Evolutionary conservation across 371 early-diverging fungal genomes (phyloP).

Genomic region (Blastocladiella emersonii): DNA sequence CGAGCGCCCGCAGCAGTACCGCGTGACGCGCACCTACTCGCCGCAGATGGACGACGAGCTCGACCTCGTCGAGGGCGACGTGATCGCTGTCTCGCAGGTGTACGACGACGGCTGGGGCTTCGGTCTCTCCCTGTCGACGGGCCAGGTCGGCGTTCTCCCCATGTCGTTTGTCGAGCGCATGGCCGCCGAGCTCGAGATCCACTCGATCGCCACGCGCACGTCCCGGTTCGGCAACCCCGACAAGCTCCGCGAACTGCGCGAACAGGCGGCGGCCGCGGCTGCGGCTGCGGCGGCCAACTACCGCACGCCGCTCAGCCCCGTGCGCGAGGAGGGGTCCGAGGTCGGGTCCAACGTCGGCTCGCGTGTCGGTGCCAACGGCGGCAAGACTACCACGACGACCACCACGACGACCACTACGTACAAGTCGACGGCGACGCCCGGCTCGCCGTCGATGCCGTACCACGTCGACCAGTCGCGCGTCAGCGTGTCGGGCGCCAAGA

Average conservation of each 20-base stretch:
- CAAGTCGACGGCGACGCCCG: not conserved
- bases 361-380: no score
- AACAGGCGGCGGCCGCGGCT: not conserved
- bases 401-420: no score
- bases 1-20: not conserved
- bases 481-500: not conserved
- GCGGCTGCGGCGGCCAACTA: not conserved
- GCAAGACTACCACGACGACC: no score
- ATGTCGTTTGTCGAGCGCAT: not conserved
- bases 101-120: conserved; percentile 18
- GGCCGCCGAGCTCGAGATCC: not conserved
- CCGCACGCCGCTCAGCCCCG: not conserved
- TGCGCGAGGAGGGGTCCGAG: not conserved
- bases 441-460: not conserved
- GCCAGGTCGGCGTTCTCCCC: conserved; percentile 18
- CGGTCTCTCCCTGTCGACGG: conserved; percentile 16
- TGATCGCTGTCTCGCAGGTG: conserved; percentile 34
- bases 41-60: conserved; percentile 53
- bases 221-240: not conserved
- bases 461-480: not conserved
- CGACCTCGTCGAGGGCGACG: conserved; percentile 45
- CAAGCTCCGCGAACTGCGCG: not conserved
- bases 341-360: no score
- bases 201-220: not conserved
- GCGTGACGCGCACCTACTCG: conserved; percentile 29